Percentiles rank a stretch among this genome's conserved stretches.
Evolutionary conservation across 2,329 filamentous ascomycete species (phyloP).

Genomic region (Aspergillus sclerotialis): DNA sequence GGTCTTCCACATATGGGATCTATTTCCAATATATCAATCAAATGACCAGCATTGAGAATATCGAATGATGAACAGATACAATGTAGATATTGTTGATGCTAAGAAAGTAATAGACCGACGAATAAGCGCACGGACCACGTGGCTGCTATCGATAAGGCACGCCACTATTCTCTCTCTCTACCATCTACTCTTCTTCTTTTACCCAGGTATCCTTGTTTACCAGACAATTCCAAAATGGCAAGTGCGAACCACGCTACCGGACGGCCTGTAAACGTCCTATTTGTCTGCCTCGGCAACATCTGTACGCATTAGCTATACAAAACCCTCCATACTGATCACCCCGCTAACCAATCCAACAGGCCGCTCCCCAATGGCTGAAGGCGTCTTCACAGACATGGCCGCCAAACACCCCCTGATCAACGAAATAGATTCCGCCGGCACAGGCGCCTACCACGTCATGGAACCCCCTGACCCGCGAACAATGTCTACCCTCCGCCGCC

Average conservation of each 20-base stretch:
- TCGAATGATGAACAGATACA: too few relatives aligned
- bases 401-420: constrained; percentile 54
- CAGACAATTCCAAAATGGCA: constrained; percentile 14
- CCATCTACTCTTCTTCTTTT: not conserved
- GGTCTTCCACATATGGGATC: too few relatives aligned
- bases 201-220: not conserved
- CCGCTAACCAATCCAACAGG: constrained; percentile 29
- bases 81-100: too few relatives aligned
- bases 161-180: not conserved
- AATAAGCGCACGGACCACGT: not conserved
- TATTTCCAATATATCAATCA: too few relatives aligned
- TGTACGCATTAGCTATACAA: constrained; percentile 43
- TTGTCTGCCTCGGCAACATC: constrained; percentile 96
- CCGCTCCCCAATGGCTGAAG: constrained; percentile 90
- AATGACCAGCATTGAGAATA: too few relatives aligned
- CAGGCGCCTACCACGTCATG: constrained; percentile 76
- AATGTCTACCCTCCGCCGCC: constrained; percentile 64
- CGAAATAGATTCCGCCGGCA: constrained; percentile 81
- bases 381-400: constrained; percentile 71
- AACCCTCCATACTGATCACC: constrained; percentile 2
- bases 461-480: constrained; percentile 75
- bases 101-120: too few relatives aligned
- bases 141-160: not conserved
- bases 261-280: constrained; percentile 63
- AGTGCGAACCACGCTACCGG: constrained; percentile 7